Base-by-base conservation (phyloP, 1,284 basidiomycete genomes). In the Pterula multifida region DNA sequence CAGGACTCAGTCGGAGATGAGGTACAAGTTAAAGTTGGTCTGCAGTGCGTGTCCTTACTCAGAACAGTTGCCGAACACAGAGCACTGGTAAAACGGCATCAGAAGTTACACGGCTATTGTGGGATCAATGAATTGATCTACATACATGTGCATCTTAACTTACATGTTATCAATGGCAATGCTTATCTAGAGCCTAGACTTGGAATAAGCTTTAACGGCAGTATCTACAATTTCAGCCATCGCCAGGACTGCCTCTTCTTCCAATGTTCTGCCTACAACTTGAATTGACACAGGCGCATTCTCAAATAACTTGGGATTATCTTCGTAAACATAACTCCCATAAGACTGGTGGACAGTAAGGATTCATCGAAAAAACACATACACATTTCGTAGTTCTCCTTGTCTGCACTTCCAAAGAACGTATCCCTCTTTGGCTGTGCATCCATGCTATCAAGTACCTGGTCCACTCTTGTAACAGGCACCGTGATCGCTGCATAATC, bases 201-300 rank as follows among this genome's bases (percentile, higher is more conserved):
- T 32, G 39, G 39, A 45, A 46, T 45, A 21, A n/a, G 45, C 49
- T 53, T 65, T 69, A 51, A 75, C 57, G 3, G 74, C 72, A 0
- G 58, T 60, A 49, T 75, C 75, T 3, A 82, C 73, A 26, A 83
- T 71, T 55, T 80, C 76, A 9, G 73, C 69, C 72, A 85, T 77
- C 1, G 68, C 74, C 26, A 86, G 68, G 6, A 85, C 72, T 0
- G 77, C 81, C 58, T 87, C 85, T 55, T 89, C 85, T 58, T 90
- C 82, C 39, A 81, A 67, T n/a, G 78, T 79, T 49, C 76, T 68
- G 0, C 79, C 83, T 2, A 88, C 70, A 3, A 88, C 58, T 57
- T 90, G 87, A 21, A 90, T 62, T n/a, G 70, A 67, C 3, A 89
- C 69, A 0, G 88, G 87, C 0, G 78, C 79, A 52, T 77, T 72